A percentile compares a stretch with the other conserved stretches of the same genome.
Conservation (phyloP, 2,329 filamentous ascomycete genomes). For the Ceratocystis alfenasii region DNA sequence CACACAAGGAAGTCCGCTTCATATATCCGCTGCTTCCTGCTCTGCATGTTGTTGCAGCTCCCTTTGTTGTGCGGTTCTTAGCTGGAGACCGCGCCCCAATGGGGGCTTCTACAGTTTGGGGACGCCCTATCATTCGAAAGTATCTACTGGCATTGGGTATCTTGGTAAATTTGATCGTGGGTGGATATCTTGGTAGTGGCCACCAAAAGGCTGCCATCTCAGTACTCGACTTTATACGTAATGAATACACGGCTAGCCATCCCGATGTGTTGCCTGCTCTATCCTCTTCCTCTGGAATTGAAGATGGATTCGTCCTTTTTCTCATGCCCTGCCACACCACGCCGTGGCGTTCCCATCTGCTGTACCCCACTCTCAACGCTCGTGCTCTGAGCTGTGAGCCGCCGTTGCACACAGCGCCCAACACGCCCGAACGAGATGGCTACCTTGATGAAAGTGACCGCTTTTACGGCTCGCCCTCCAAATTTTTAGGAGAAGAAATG, state of each 20-base stretch:
- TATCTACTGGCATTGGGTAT: constrained; percentile 47
- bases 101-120: constrained; percentile 26
- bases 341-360: constrained; percentile 81
- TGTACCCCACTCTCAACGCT: constrained; percentile 61
- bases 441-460: constrained; percentile 86
- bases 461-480: constrained; percentile 59
- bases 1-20: constrained; percentile 96
- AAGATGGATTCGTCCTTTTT: constrained; percentile 53
- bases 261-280: constrained; percentile 27
- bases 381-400: constrained; percentile 88
- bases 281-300: constrained; percentile 24
- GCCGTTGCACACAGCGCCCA: constrained; percentile 54
- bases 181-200: constrained; percentile 58
- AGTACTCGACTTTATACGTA: constrained; percentile 64
- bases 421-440: constrained; percentile 44
- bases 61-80: constrained; percentile 55
- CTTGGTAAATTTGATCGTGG: constrained; percentile 55
- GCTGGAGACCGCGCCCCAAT: constrained; percentile 30
- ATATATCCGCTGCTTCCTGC: constrained; percentile 82
- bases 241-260: constrained; percentile 52
- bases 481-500: constrained; percentile 46
- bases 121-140: constrained; percentile 37
- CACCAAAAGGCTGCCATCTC: constrained; percentile 73
- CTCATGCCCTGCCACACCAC: constrained; percentile 94
- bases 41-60: constrained; percentile 70